These are phyloP conservation scores for Trichocomaceae sp. DNA, from an alignment of 2,329 filamentous ascomycete species.

Conservation along the genomic window DNA sequence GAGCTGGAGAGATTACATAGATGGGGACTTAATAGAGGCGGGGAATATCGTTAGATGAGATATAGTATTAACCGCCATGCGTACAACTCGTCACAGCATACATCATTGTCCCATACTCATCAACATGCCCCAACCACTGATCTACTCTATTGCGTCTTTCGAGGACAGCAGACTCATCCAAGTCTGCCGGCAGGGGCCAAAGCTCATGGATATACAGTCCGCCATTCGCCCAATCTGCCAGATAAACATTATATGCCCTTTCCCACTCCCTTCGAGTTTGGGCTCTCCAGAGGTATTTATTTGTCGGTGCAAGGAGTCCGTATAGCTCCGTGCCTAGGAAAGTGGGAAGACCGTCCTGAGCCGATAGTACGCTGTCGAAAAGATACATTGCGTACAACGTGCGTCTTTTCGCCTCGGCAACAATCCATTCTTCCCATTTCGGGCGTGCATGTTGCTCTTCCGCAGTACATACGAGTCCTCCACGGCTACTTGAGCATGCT, in stretches of 20 bases:
- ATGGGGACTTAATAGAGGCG: no score
- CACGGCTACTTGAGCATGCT: conserved; percentile 35
- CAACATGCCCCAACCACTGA: conserved; percentile 45
- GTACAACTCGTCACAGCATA: conserved; percentile 35
- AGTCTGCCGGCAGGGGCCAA: conserved; percentile 39
- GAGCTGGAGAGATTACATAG: no score
- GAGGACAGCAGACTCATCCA: conserved; percentile 16
- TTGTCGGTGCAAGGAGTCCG: conserved; percentile 39
- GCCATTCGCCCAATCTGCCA: conserved; percentile 39
- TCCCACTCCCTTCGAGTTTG: conserved; percentile 37
- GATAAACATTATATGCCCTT: conserved; percentile 36
- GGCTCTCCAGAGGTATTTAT: conserved; percentile 42
- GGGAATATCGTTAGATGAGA: no score
- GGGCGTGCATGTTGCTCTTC: conserved; percentile 39
- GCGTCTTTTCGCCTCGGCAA: conserved; percentile 48
- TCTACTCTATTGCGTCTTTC: conserved; percentile 37
- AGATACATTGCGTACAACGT: conserved; percentile 49
- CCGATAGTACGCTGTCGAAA: conserved; percentile 46
- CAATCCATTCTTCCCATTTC: conserved; percentile 49
- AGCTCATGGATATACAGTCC: conserved; percentile 46
- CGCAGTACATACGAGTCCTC: conserved; percentile 41
- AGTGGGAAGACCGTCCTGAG: conserved; percentile 39
- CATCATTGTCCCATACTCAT: conserved; percentile 51
- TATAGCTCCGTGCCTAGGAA: conserved; percentile 47
- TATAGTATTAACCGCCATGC: conserved; percentile 20